phyloP scores from a whole-genome alignment of 2,329 filamentous ascomycete species.

The Orbilia quercus region DNA sequence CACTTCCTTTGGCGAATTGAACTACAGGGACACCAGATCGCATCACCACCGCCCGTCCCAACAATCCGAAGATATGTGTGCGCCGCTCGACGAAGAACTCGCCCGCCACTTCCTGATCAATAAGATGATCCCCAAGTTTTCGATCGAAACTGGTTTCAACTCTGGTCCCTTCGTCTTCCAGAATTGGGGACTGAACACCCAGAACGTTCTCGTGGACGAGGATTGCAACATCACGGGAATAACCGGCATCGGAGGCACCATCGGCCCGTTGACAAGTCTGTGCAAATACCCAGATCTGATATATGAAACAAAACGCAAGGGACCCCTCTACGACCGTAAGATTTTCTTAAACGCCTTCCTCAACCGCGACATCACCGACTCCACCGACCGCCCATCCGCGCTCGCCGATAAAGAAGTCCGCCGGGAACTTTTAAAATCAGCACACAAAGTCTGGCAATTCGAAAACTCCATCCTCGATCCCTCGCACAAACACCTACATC shows the following conservation, averaged over 20 bases:
- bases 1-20: constrained; percentile 45
- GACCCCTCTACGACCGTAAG: constrained; percentile 50
- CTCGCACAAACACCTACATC: constrained; percentile 47
- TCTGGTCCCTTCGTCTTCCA: constrained; percentile 52
- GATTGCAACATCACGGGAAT: constrained; percentile 53
- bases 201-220: constrained; percentile 40
- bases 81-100: constrained; percentile 53
- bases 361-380: constrained; percentile 31
- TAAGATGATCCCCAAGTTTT: constrained; percentile 56
- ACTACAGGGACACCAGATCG: constrained; percentile 46
- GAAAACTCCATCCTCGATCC: constrained; percentile 53
- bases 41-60: constrained; percentile 36
- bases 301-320: constrained; percentile 52
- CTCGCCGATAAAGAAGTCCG: constrained; percentile 47
- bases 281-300: constrained; percentile 55
- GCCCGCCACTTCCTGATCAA: constrained; percentile 54
- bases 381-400: constrained; percentile 12
- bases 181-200: constrained; percentile 43
- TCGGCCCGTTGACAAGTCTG: constrained; percentile 44
- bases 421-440: constrained; percentile 27
- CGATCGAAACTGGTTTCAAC: constrained; percentile 52
- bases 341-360: constrained; percentile 49
- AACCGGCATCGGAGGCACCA: constrained; percentile 30
- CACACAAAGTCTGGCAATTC: constrained; percentile 55
- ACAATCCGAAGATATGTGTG: constrained; percentile 37